phyloP scores from a whole-genome alignment of 1,139 yeast genomes.

The Cylindricascospora bacillispora region DNA sequence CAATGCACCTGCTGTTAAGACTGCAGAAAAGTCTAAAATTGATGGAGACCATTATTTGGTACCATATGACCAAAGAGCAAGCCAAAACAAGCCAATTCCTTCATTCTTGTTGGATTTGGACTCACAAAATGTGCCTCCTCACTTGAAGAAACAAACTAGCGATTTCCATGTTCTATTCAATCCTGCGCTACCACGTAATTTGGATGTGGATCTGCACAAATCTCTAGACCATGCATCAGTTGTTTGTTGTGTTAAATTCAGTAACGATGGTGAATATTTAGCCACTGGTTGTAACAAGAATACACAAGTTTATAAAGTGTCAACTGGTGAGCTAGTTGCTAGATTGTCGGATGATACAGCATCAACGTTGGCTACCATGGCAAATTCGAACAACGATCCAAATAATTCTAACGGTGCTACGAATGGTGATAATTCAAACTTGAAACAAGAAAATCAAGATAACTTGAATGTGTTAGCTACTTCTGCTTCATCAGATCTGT shows the following conservation, averaged over 20 bases:
- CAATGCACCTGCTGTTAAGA: constrained; percentile 10
- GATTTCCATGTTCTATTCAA: constrained; percentile 88
- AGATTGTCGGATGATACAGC: constrained; percentile 68
- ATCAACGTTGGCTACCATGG: constrained; percentile 16
- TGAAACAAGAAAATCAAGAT: neutral
- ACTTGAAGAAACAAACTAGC: constrained; percentile 68
- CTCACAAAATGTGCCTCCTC: constrained; percentile 63
- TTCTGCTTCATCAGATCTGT: constrained; percentile 40
- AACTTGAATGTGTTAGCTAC: constrained; percentile 1
- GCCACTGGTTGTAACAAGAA: constrained; percentile 97
- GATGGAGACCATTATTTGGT: constrained; percentile 25
- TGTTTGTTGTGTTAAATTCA: constrained; percentile 92
- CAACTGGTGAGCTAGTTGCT: constrained; percentile 83
- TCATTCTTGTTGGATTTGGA: constrained; percentile 76
- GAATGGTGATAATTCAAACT: neutral
- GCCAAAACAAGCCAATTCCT: constrained; percentile 66
- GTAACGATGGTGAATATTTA: constrained; percentile 80
- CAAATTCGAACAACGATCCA: constrained; percentile 10
- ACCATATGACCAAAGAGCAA: constrained; percentile 32
- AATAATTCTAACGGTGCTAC: neutral
- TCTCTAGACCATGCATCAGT: constrained; percentile 87
- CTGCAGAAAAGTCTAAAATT: constrained; percentile 12
- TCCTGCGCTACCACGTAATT: constrained; percentile 63
- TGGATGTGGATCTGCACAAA: constrained; percentile 82
- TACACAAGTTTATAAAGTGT: constrained; percentile 87